Evolutionary conservation across 1,284 basidiomycete genomes (phyloP), one percentile per base, ranked within the genome.

Genomic region (Stereum hirsutum): DNA sequence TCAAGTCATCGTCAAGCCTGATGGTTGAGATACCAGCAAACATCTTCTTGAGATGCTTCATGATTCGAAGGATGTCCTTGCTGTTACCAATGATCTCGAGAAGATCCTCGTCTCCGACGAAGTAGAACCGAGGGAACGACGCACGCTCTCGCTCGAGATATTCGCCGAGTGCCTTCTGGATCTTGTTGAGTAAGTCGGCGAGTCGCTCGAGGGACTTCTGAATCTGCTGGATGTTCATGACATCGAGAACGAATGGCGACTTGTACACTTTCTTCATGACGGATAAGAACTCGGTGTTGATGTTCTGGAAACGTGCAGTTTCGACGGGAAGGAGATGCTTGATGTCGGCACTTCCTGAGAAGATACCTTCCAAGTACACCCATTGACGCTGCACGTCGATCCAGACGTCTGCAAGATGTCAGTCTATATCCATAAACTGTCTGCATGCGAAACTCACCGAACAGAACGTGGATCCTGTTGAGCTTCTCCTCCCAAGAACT

Each of bases 231-330:
- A 99, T 97, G 60, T 94, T 93, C 74, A 99, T 80, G 41, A 99
- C 94, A 53, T 99, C 96, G 42, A 98, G 70, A 32, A 99, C 86
- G 59, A 96, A 96, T 0, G 96, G 94, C 15, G 95, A 97, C 66
- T 99, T 99, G 78, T 94, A 93, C 48, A 99, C 96, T 63, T 95
- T 96, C 71, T 98, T 98, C 94, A 99, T 98, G 51, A 98, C 90
- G 0, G 91, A 84, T 44, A 99, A 72, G 68, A 99, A 99, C 61
- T 99, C 96, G 36, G 91, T 82, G 63, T 99, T 98, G 76, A 99
- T 99, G 66, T 94, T 98, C 61, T 91, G 88, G 70, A 99, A 99
- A 27, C 96, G 89, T 27, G 91, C 83, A 56, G 84, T 94, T 66
- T 99, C 97, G 47, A 97, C 89, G 0, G 97, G 97, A 6, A 99